These are phyloP conservation scores for Nigrospora sphaerica DNA, from an alignment of 2,329 filamentous ascomycete genomes.

Conservation along the genomic window DNA sequence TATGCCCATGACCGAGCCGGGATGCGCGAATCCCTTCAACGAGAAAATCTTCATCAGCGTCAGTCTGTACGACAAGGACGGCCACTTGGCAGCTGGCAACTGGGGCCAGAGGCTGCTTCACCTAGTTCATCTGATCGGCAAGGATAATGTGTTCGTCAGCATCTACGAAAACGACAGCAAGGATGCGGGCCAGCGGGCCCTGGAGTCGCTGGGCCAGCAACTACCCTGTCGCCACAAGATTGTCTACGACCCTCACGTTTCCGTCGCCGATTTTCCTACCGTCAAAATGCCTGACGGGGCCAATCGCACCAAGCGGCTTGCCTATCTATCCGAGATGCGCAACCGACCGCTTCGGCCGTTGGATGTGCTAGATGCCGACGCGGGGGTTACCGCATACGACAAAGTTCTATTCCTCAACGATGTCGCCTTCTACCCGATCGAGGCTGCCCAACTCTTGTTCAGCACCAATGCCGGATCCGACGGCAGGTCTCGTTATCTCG, in stretches of 20 bases:
- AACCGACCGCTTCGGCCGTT: slow-evolving; percentile 63
- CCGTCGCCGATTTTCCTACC: slow-evolving; percentile 48
- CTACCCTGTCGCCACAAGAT: slow-evolving; percentile 41
- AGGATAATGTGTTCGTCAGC: slow-evolving; percentile 62
- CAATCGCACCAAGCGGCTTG: slow-evolving; percentile 62
- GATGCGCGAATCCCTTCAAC: slow-evolving; percentile 32
- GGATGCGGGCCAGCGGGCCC: slow-evolving; percentile 42
- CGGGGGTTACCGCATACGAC: slow-evolving; percentile 36
- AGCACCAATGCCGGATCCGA: slow-evolving; percentile 45
- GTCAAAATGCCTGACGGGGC: slow-evolving; percentile 56
- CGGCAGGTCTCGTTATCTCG: slow-evolving; percentile 52
- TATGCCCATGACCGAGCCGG: slow-evolving; percentile 14
- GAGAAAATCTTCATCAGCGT: slow-evolving; percentile 70
- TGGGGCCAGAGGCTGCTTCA: slow-evolving; percentile 58
- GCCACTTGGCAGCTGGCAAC: slow-evolving; percentile 50
- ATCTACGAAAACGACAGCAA: slow-evolving; percentile 69
- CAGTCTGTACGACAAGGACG: slow-evolving; percentile 59
- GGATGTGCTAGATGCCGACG: slow-evolving; percentile 31
- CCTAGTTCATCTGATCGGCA: slow-evolving; percentile 59
- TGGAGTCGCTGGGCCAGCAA: slow-evolving; percentile 43
- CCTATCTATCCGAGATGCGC: slow-evolving; percentile 65
- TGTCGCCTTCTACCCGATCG: slow-evolving; percentile 43
- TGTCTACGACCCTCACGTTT: slow-evolving; percentile 52
- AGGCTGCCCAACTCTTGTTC: slow-evolving; percentile 54
- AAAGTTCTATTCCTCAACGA: slow-evolving; percentile 63